These are phyloP conservation scores for Skeletonema tropicum DNA, from an alignment of 108 stramenopile species.

Conservation along the genomic window DNA sequence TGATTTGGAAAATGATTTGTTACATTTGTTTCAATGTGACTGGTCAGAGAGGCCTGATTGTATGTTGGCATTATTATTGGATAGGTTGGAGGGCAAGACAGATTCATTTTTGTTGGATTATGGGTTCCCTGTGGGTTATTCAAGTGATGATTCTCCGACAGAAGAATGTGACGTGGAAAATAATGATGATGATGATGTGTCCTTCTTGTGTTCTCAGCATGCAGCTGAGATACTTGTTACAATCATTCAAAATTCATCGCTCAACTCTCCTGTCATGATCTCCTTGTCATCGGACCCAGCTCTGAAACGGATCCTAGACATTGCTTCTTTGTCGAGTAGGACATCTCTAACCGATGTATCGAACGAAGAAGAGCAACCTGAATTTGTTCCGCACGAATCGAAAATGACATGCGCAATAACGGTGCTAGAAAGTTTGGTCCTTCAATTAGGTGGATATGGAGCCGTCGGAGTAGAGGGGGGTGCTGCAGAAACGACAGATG, in stretches of 20 bases:
- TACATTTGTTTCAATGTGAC: slow-evolving; percentile 62
- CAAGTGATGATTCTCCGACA: background rate
- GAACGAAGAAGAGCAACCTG: background rate
- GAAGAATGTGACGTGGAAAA: background rate
- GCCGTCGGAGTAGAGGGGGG: slow-evolving; percentile 49
- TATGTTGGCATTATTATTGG: slow-evolving; percentile 65
- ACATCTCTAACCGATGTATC: background rate
- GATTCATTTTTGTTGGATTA: slow-evolving; percentile 41
- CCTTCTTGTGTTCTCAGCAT: slow-evolving; percentile 57
- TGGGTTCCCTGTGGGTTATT: slow-evolving; percentile 45
- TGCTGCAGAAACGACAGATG: background rate
- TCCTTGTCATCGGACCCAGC: slow-evolving; percentile 62
- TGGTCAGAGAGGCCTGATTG: slow-evolving; percentile 62
- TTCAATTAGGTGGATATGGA: slow-evolving; percentile 91
- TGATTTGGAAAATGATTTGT: slow-evolving; percentile 53
- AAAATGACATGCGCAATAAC: slow-evolving; percentile 79
- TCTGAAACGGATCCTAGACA: slow-evolving; percentile 56
- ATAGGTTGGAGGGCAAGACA: slow-evolving; percentile 49
- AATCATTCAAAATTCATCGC: slow-evolving; percentile 83
- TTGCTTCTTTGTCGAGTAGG: slow-evolving; percentile 14
- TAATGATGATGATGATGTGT: slow-evolving; percentile 21
- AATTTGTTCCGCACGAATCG: slow-evolving; percentile 70
- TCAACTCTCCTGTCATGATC: slow-evolving; percentile 64
- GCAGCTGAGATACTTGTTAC: slow-evolving; percentile 85
- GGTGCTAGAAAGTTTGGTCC: slow-evolving; percentile 82